Conservation (phyloP, 2,329 filamentous ascomycete species). For the Pseudogymnoascus sp. region DNA sequence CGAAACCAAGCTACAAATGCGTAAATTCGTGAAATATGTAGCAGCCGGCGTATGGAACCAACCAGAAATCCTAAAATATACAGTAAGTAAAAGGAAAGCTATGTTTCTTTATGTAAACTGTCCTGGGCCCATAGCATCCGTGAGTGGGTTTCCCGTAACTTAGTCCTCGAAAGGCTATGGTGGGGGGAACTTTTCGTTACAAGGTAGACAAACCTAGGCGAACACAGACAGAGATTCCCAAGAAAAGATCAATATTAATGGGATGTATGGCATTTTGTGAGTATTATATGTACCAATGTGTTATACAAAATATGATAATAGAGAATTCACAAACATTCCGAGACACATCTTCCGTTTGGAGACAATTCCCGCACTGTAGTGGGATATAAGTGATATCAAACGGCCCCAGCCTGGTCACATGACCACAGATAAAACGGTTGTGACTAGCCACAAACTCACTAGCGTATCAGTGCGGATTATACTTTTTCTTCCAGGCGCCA, state of each 20-base stretch:
- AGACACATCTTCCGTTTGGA: not conserved
- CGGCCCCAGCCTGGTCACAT: constrained; percentile 5
- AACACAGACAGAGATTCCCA: constrained; percentile 3
- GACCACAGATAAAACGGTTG: not conserved
- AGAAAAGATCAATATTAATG: not conserved
- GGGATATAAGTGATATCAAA: not conserved
- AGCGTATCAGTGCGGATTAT: not conserved
- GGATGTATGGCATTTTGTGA: constrained; percentile 3
- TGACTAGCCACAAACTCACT: not conserved
- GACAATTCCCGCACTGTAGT: not conserved
- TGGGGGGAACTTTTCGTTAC: constrained; percentile 7
- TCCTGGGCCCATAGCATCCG: not conserved
- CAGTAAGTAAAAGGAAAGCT: not conserved
- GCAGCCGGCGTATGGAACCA: not conserved
- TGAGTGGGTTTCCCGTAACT: not conserved
- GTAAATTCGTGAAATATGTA: not conserved
- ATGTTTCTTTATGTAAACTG: not conserved
- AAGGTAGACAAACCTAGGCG: constrained; percentile 8
- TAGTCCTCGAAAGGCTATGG: constrained; percentile 5
- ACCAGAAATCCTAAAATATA: constrained; percentile 3
- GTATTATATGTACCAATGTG: not conserved
- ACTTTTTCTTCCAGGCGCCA: constrained; percentile 9
- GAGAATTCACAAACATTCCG: not conserved
- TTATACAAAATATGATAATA: constrained; percentile 4
- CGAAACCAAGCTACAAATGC: not conserved